phyloP scores from a whole-genome alignment of 2,329 filamentous ascomycete genomes.

The Exophiala oligosperma region DNA sequence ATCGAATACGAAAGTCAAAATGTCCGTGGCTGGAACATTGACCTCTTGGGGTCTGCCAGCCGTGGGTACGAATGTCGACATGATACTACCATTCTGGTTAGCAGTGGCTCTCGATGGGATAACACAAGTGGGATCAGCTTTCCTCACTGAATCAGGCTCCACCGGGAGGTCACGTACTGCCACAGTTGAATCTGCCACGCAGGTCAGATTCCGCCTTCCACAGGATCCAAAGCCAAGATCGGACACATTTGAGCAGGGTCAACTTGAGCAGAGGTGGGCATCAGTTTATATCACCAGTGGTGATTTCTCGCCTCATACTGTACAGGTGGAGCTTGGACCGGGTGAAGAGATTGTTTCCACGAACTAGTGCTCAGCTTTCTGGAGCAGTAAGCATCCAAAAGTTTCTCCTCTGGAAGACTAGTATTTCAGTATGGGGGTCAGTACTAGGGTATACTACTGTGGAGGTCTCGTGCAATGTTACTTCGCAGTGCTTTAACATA shows the following conservation, averaged over 20 bases:
- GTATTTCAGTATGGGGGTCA: not conserved
- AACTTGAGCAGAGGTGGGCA: not conserved
- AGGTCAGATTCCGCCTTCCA: not conserved
- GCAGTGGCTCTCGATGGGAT: not conserved
- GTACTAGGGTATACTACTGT: not conserved
- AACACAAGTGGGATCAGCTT: not conserved
- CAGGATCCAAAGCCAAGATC: not conserved
- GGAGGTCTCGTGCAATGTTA: not conserved
- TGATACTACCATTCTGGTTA: not conserved
- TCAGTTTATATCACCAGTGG: not conserved
- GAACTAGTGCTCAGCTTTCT: not conserved
- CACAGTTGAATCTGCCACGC: not conserved
- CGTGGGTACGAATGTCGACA: constrained; percentile 9
- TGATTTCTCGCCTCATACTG: not conserved
- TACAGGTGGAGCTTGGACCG: not conserved
- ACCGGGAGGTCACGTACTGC: not conserved
- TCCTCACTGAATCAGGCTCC: not conserved
- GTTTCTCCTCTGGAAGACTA: not conserved
- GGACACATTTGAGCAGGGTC: not conserved
- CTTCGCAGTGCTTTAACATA: not conserved
- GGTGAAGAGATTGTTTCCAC: not conserved
- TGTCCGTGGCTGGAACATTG: constrained; percentile 32
- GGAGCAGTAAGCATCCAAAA: not conserved
- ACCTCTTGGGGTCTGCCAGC: constrained; percentile 3
- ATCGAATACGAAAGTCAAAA: constrained; percentile 28